Evolutionary conservation across 257 asterid species (phyloP), one percentile per base, ranked within the genome.

Genomic region (Nicotiana obtusifolia): DNA sequence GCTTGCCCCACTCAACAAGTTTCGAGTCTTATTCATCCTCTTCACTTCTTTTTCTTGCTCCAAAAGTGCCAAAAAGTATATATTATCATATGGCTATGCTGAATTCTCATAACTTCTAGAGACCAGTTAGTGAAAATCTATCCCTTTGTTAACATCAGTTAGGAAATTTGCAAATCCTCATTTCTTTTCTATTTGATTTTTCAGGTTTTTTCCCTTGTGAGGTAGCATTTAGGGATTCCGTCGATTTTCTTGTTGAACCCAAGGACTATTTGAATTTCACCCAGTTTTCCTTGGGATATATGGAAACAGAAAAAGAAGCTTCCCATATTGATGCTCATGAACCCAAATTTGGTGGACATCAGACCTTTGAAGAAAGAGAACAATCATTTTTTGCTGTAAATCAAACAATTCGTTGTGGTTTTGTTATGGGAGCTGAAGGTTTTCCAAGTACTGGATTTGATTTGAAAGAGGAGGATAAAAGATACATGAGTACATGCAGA

Each of bases 311-410:
- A 86, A 87, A 88, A 76, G 84, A 57, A 83, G 59, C 73, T 82
- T 83, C 68, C 59, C 78, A 62, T 20, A 76, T 53, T 82, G 86
- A 79, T 81, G 44, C 86, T 26, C 82, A 76, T 81, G 87, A 87
- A 82, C 91, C 89, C 82, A 89, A 88, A 82, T 96, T 96, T 89
- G 98, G 98, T 80, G 99, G 99, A 65, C 94, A 94, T 84, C 98
- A 89, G 82, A 89, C 91, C 56, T 89, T 90, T 80, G 86, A 81
- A 82, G 97, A 90, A 82, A 88, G 99, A 87, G 94, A 93, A 85
- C 82, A 89, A 76, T 90, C 98, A 79, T 95, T 89, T 86, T 84
- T 82, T 83, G 99, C 95, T 53, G 87, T 79, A 77, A 89, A 90
- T 86, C 93, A 91, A 80, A 91, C 95, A 86, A 85, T 95, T 85